A percentile compares a stretch with the other conserved stretches of the same genome.
Conservation (phyloP, 2,329 filamentous ascomycete genomes). For the Colletotrichum acutatum region DNA sequence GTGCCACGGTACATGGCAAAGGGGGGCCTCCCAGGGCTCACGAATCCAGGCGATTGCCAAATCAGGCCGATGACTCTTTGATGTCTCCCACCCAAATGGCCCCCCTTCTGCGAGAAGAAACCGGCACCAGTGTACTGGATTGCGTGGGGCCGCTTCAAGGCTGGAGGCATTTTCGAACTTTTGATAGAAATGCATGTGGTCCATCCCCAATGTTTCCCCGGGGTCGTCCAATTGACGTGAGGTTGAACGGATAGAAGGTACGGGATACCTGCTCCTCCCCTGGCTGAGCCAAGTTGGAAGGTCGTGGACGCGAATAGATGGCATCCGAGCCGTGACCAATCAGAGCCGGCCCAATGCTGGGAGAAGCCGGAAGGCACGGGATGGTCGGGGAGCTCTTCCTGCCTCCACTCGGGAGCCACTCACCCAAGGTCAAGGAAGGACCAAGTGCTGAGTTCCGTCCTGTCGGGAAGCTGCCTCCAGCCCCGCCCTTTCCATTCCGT, state of each 20-base stretch:
- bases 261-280: not conserved
- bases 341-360: conserved; percentile 7
- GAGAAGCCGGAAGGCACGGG: conserved; percentile 32
- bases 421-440: not conserved
- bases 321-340: conserved; percentile 5
- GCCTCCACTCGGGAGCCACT: not conserved
- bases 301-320: conserved; percentile 26
- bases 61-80: conserved; percentile 30
- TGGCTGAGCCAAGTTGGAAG: conserved; percentile 23
- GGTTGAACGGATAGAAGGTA: too few relatives aligned
- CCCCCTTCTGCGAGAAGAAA: conserved; percentile 32
- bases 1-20: not conserved
- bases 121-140: conserved; percentile 31
- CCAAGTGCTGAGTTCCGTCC: conserved; percentile 13
- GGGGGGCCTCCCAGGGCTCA: conserved; percentile 14
- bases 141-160: conserved; percentile 20
- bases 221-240: not conserved
- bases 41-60: conserved; percentile 11
- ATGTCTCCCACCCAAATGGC: conserved; percentile 5
- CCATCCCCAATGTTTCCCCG: not conserved
- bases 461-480: conserved; percentile 31
- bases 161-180: not conserved
- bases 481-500: conserved; percentile 2
- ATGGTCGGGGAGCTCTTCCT: not conserved
- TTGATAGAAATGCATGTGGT: not conserved